phyloP scores from a whole-genome alignment of 352 stramenopile genomes.

The Phytophthora sp. region DNA sequence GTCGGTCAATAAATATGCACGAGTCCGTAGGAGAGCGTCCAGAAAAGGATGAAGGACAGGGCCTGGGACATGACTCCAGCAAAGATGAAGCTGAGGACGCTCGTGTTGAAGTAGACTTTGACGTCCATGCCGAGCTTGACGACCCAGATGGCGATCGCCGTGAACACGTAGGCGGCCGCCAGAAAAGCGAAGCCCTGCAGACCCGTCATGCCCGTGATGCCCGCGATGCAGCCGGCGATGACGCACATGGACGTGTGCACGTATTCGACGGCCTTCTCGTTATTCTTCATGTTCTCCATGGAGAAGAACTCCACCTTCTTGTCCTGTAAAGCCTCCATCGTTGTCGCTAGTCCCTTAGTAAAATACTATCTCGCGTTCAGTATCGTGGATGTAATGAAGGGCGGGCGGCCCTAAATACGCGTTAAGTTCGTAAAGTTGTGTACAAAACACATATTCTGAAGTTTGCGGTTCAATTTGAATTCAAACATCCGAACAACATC shows the following conservation, averaged over 20 bases:
- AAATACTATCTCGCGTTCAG: no score
- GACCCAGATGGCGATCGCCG: conserved; percentile 64
- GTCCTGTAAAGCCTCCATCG: conserved; percentile 68
- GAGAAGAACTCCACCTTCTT: conserved; percentile 89
- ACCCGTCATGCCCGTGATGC: conserved; percentile 80
- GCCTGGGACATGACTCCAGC: conserved; percentile 72
- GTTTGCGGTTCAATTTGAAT: conserved; percentile 30
- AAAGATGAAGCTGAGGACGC: conserved; percentile 71
- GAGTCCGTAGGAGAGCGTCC: conserved; percentile 87
- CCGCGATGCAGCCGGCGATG: conserved; percentile 80
- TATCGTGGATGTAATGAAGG: background rate
- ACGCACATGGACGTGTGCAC: conserved; percentile 87
- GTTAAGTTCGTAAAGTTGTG: conserved; percentile 14
- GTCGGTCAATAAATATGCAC: conserved; percentile 90
- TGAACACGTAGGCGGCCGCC: conserved; percentile 68
- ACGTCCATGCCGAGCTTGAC: conserved; percentile 80
- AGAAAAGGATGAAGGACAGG: conserved; percentile 90
- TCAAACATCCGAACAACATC: conserved; percentile 39
- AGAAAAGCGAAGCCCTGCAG: conserved; percentile 80
- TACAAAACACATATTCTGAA: background rate
- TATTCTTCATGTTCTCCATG: conserved; percentile 87
- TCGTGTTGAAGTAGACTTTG: conserved; percentile 86
- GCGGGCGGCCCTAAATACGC: conserved; percentile 8
- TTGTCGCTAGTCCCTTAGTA: no score
- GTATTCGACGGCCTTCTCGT: conserved; percentile 82